phyloP scores from a whole-genome alignment of 1,284 basidiomycete genomes.

The Leccinum fallax region DNA sequence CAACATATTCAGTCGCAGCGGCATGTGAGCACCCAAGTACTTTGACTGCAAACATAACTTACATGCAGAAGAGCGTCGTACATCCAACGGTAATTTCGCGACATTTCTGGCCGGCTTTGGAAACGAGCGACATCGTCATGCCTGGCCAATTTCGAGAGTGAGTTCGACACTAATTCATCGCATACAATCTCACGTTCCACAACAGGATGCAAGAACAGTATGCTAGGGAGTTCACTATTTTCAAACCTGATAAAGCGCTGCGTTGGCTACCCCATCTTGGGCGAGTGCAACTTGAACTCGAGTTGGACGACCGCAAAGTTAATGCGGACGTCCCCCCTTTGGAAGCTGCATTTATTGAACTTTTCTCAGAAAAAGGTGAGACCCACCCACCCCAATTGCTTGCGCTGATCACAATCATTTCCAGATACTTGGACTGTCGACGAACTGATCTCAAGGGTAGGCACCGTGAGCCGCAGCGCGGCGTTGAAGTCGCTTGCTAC shows the following conservation, averaged over 20 bases:
- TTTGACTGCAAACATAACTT: slow-evolving; percentile 2
- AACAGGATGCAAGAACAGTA: slow-evolving; percentile 75
- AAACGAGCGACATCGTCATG: slow-evolving; percentile 72
- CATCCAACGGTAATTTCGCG: slow-evolving; percentile 90
- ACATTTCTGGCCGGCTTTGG: slow-evolving; percentile 90
- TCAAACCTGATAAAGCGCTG: slow-evolving; percentile 90
- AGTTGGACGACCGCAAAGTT: slow-evolving; percentile 78
- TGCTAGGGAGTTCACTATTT: slow-evolving; percentile 70
- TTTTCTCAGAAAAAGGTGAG: slow-evolving; percentile 74
- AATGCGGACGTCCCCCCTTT: slow-evolving; percentile 81
- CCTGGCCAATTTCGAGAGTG: slow-evolving; percentile 82
- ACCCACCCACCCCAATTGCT: background rate
- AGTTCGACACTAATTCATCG: slow-evolving; percentile 26
- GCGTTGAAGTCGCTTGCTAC: slow-evolving; percentile 76
- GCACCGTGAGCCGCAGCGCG: slow-evolving; percentile 60
- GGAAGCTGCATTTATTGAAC: slow-evolving; percentile 87
- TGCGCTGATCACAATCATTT: background rate
- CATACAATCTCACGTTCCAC: slow-evolving; percentile 8
- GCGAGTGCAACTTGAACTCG: slow-evolving; percentile 75
- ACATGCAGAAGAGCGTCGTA: slow-evolving; percentile 44
- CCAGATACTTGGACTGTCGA: slow-evolving; percentile 71
- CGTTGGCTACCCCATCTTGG: slow-evolving; percentile 88
- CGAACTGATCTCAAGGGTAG: slow-evolving; percentile 63
- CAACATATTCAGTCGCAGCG: slow-evolving; percentile 79
- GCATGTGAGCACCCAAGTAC: slow-evolving; percentile 45